Evolutionary conservation across 805 yeast genomes (phyloP).

Genomic region (Hanseniaspora thailandica): DNA sequence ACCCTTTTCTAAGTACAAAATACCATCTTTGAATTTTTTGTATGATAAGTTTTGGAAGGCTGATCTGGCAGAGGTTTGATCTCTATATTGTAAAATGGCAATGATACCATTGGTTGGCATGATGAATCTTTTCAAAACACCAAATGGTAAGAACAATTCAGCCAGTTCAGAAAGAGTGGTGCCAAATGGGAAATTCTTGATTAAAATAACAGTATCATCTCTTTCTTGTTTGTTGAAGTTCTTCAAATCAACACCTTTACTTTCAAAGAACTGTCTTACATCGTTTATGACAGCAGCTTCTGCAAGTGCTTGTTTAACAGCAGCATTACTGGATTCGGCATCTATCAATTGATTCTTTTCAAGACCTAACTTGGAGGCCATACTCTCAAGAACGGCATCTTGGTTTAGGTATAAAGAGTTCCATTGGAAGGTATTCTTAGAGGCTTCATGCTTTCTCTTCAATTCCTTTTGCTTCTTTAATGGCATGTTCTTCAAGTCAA

Average conservation of each 20-base stretch:
- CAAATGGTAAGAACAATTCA: constrained; percentile 68
- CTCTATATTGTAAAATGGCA: constrained; percentile 83
- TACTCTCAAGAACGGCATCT: constrained; percentile 86
- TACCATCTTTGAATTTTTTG: constrained; percentile 75
- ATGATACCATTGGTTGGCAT: constrained; percentile 97
- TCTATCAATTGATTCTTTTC: constrained; percentile 74
- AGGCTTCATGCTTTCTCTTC: constrained; percentile 71
- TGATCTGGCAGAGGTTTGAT: constrained; percentile 69
- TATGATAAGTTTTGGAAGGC: constrained; percentile 83
- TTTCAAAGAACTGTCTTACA: constrained; percentile 77
- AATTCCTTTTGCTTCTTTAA: constrained; percentile 81
- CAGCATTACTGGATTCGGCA: constrained; percentile 74
- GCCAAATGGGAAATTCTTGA: constrained; percentile 84
- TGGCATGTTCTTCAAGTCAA: constrained; percentile 81
- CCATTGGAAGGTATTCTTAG: constrained; percentile 86
- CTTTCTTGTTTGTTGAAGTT: constrained; percentile 48
- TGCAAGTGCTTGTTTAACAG: constrained; percentile 93
- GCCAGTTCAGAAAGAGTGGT: constrained; percentile 71
- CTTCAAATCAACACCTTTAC: constrained; percentile 71
- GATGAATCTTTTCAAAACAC: constrained; percentile 64
- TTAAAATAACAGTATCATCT: constrained; percentile 69
- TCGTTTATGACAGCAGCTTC: constrained; percentile 92
- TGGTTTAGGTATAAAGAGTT: constrained; percentile 80
- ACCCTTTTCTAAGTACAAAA: constrained; percentile 85
- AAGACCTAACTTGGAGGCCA: constrained; percentile 74